Evolutionary conservation across 106 monocot species (phyloP), one percentile per base, ranked within the genome.

Genomic region (Acorus gramineus): DNA sequence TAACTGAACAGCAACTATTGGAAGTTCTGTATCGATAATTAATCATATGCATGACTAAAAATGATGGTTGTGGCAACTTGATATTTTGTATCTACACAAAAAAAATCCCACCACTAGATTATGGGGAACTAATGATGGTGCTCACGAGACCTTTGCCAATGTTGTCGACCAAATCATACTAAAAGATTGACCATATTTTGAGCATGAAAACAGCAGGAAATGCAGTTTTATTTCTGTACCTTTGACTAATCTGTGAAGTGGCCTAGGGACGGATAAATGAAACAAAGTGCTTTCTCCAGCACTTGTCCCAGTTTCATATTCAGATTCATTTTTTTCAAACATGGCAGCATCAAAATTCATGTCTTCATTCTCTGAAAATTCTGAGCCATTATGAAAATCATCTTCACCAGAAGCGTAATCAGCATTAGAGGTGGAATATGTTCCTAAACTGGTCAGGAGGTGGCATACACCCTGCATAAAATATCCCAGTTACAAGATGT

Each of bases 381-480:
- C 80, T 50, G 66, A 58, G 53, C 76, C 79, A 62, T 64, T 65
- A 49, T 63, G 62, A 14, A 74, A 81, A 47, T 76, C 87, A 71
- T 87, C 83, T 59, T 84, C 88, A 76, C 86, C 87, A 60, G 74
- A 78, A 49, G 75, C 87, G 66, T 83, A 87, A 50, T 48, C 14
- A 55, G 82, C 47, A 63, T 72, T 78, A 60, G 83, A 62, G 57
- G 67, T 85, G 69, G 85, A 96, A 63, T 96, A 96, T 54, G 61
- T 63, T 42, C 66, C 84, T 66, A 91, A 74, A 74, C 79, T 88
- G 43, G 91, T 83, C 70, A 91, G 70, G 58, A 96, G 85, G 76
- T 96, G 96, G 68, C 96, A 91, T 48, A 91, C 82, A 45, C 85
- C 91, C 87, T 94, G 69, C 55, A 81, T 28, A 28, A 28, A 28